Evolutionary conservation across 495 filamentous ascomycete genomes (phyloP).

Genomic region (Chaetomium tenue): DNA sequence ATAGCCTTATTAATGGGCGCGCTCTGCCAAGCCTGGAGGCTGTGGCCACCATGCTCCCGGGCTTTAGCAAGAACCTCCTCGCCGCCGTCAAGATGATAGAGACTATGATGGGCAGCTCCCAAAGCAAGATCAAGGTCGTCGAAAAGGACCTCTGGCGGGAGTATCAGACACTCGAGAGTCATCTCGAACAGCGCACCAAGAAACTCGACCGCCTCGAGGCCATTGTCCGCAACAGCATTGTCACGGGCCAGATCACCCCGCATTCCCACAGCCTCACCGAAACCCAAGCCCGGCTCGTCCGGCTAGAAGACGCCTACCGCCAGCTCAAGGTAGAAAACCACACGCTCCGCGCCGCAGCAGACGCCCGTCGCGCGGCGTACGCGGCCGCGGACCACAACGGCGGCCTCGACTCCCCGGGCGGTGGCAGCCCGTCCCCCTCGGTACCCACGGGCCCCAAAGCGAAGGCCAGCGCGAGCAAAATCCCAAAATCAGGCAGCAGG

Average conservation of each 20-base stretch:
- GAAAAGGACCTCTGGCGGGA: conserved; percentile 88
- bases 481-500: conserved; percentile 37
- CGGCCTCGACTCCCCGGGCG: conserved; percentile 28
- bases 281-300: conserved; percentile 57
- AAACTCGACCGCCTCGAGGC: conserved; percentile 85
- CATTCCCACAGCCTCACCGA: conserved; percentile 37
- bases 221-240: conserved; percentile 58
- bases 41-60: conserved; percentile 73
- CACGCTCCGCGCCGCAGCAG: conserved; percentile 59
- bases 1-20: conserved; percentile 84
- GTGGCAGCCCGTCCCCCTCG: conserved; percentile 50
- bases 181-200: conserved; percentile 73
- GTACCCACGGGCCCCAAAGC: conserved; percentile 49
- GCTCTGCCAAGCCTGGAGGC: conserved; percentile 75
- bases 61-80: conserved; percentile 84
- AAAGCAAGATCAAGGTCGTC: conserved; percentile 71
- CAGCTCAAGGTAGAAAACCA: conserved; percentile 81
- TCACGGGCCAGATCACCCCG: conserved; percentile 39
- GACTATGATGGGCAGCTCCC: conserved; percentile 74
- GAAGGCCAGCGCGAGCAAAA: conserved; percentile 34
- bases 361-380: conserved; percentile 41
- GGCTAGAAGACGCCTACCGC: conserved; percentile 75
- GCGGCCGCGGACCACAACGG: conserved; percentile 27
- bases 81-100: conserved; percentile 87
- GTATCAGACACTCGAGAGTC: conserved; percentile 81